These are phyloP conservation scores for Blepharisma undulans DNA, from an alignment of 169 alveolate genomes.

Conservation along the genomic window DNA sequence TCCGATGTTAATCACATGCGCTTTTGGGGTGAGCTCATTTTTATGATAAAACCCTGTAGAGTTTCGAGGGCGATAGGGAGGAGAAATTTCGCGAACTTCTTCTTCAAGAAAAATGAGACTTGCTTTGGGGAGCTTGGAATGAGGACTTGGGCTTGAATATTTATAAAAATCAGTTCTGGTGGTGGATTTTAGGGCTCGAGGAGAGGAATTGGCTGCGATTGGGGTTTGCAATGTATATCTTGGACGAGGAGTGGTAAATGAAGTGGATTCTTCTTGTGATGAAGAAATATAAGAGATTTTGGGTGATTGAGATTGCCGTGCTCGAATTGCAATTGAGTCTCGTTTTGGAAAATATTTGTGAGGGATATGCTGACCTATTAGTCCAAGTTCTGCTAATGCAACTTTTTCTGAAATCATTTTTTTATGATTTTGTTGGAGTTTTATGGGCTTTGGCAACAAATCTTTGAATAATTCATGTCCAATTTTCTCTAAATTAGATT, in stretches of 20 bases:
- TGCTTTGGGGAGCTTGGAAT: not conserved
- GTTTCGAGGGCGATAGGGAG: not conserved
- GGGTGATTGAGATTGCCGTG: not conserved
- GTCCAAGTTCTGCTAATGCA: not conserved
- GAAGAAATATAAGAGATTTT: not conserved
- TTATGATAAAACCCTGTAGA: not conserved
- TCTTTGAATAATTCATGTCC: not conserved
- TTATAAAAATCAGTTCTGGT: not conserved
- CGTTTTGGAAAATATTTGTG: not conserved
- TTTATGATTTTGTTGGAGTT: not conserved
- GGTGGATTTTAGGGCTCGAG: not conserved
- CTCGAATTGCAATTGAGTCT: not conserved
- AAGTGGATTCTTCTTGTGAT: not conserved
- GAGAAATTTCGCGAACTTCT: not conserved
- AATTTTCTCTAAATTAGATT: not conserved
- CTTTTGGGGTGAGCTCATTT: not conserved
- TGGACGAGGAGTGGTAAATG: not conserved
- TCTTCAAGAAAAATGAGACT: not conserved
- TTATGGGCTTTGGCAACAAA: not conserved
- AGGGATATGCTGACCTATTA: not conserved
- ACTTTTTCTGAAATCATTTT: not conserved
- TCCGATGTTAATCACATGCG: not conserved
- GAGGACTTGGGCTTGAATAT: not conserved
- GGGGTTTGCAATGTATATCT: not conserved
- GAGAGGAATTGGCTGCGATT: not conserved